These are phyloP conservation scores for Sordariomycetes sp. DNA, from an alignment of 2,329 filamentous ascomycete genomes.

Conservation along the genomic window DNA sequence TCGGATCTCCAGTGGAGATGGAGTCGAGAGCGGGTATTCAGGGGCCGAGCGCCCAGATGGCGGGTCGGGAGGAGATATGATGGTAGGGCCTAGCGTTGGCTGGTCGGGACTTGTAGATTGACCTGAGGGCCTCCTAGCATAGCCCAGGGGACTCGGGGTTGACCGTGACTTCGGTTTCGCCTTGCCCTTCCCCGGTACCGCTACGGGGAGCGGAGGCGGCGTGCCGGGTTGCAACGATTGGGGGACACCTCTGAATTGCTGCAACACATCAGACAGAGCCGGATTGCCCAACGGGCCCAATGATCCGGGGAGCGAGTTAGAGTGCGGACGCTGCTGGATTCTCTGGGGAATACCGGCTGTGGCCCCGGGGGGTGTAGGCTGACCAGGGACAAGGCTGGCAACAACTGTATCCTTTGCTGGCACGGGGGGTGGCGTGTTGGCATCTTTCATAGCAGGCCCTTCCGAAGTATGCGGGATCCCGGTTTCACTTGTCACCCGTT, in stretches of 20 bases:
- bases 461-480: neutral
- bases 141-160: neutral
- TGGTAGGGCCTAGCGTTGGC: neutral
- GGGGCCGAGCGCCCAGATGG: neutral
- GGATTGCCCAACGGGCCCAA: neutral
- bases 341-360: neutral
- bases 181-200: neutral
- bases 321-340: slow-evolving; percentile 2
- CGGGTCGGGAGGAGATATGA: neutral
- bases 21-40: neutral
- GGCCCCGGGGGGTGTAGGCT: neutral
- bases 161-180: neutral
- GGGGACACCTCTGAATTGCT: neutral
- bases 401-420: neutral
- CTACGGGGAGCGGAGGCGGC: neutral
- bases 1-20: slow-evolving; percentile 1
- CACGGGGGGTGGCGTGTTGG: neutral
- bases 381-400: neutral
- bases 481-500: neutral
- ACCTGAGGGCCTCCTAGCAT: neutral
- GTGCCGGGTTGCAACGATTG: neutral
- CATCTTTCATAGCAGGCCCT: neutral
- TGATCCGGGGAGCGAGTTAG: slow-evolving; percentile 1
- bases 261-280: neutral
- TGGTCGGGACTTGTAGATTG: neutral